Conservation (phyloP, 768 basidiomycete species). For the Lactarius psammicola region DNA sequence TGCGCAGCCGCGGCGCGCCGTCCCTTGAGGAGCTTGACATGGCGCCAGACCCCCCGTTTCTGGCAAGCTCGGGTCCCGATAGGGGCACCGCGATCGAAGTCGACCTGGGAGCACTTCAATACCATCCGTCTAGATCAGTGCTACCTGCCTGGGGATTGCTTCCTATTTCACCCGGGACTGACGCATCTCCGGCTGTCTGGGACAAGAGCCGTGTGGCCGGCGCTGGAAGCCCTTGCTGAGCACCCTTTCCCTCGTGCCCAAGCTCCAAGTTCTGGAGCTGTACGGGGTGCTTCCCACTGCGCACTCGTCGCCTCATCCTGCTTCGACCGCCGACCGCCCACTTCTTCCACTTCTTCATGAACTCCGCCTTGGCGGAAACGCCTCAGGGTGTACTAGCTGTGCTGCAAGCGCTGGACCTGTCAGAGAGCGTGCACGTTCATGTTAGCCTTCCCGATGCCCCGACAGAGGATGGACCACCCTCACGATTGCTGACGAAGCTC, state of each 20-base stretch:
- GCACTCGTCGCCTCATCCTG: background rate
- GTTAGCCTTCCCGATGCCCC: constrained; percentile 6
- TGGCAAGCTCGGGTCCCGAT: constrained; percentile 1
- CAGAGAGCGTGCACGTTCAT: constrained; percentile 4
- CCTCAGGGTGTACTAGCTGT: constrained; percentile 5
- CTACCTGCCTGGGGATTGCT: background rate
- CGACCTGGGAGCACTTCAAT: constrained; percentile 5
- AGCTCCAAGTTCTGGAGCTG: constrained; percentile 14
- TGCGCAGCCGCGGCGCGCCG: constrained; percentile 10
- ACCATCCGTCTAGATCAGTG: constrained; percentile 11
- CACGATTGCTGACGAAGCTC: constrained; percentile 9
- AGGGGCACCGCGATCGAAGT: background rate
- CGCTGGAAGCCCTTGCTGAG: constrained; percentile 9
- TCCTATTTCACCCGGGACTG: constrained; percentile 10
- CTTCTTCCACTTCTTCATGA: constrained; percentile 11
- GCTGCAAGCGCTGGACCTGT: constrained; percentile 4
- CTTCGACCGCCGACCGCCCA: background rate
- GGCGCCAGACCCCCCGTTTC: constrained; percentile 7
- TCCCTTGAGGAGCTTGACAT: constrained; percentile 23
- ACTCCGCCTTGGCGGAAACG: constrained; percentile 10
- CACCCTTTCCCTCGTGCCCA: constrained; percentile 13
- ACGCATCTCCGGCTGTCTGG: constrained; percentile 19
- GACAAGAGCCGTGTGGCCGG: constrained; percentile 2
- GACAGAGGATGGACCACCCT: constrained; percentile 1
- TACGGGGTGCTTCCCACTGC: constrained; percentile 9